Evolutionary conservation across 176 grass and related monocot species (phyloP), one percentile per base, ranked within the genome.

Genomic region (Carex myosuroides): DNA sequence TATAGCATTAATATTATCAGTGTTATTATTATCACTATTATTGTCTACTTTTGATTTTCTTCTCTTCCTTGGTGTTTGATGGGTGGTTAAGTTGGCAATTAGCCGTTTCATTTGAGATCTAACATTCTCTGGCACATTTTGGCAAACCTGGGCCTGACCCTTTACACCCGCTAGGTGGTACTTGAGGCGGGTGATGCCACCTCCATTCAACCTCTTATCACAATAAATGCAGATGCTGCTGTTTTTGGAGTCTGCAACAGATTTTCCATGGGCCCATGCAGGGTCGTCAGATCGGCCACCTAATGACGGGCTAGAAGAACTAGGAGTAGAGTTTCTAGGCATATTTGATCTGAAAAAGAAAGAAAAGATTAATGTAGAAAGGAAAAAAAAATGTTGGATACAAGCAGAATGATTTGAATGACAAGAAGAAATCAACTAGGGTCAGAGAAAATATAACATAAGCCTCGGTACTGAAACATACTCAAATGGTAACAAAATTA

Each of bases 211-310:
- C 46, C 71, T 52, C 46, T 75, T 75, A 54, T 75, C 71, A 75
- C 71, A 75, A 75, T 75, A 75, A 75, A 75, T 54, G 42, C 71
- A 75, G 21, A 75, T 75, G 71, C 71, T 75, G 46, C 71, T 75
- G 42, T 75, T 75, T 53, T 75, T 75, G 46, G 46, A 75, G 42
- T 75, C 71, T 2, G 71, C 10, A 16, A 75, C 71, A 53, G 46
- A 22, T 53, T 75, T 75, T 53, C 44, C 71, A 54, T 75, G 71
- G 21, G 71, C 71, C 71, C 71, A 75, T 1, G 71, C 71, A 26
- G 71, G 71, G 22, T 75, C 71, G 16, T 75, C 71, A 29, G 71
- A 75, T 26, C 71, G 71, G 1, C 71, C 71, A 46, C 71, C 71
- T 16, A 52, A 6, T 1, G 71, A 75, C 20, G 12, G 71, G 71